Conservation (phyloP, 768 basidiomycete genomes). For the Cystofilobasidium bisporidii region DNA sequence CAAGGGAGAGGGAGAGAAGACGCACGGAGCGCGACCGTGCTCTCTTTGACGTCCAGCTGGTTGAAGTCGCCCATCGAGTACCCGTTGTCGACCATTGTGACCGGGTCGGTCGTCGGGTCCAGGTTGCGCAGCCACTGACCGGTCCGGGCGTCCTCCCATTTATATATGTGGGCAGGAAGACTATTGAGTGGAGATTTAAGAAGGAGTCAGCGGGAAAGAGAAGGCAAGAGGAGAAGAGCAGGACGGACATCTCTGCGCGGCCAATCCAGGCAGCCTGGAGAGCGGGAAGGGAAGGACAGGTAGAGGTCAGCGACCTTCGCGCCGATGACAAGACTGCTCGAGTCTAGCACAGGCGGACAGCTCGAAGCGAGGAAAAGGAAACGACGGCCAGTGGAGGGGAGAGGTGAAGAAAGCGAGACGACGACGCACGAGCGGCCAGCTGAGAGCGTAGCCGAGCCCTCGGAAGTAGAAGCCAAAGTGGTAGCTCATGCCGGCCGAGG, state of each 20-base stretch:
- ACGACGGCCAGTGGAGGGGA: not conserved
- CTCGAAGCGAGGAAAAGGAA: not conserved
- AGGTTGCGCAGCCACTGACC: slow-evolving; percentile 41
- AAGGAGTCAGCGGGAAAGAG: too few species aligned
- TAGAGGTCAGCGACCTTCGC: too few species aligned
- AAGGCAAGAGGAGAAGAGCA: not conserved
- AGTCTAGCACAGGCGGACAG: not conserved
- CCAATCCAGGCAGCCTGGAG: slow-evolving; percentile 36
- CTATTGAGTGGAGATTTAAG: not conserved
- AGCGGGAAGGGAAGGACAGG: not conserved
- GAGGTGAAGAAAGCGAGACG: not conserved
- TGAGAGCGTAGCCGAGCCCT: slow-evolving; percentile 41
- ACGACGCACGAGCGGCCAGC: slow-evolving; percentile 39
- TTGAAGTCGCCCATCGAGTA: slow-evolving; percentile 43
- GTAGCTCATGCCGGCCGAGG: slow-evolving; percentile 37
- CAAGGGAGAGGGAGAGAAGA: slow-evolving; percentile 11
- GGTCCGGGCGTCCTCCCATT: slow-evolving; percentile 41
- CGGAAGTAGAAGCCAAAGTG: slow-evolving; percentile 41
- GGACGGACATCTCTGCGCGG: slow-evolving; percentile 36
- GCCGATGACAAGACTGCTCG: too few species aligned
- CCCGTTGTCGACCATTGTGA: slow-evolving; percentile 37
- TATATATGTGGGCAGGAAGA: slow-evolving; percentile 37
- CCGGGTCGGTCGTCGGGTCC: slow-evolving; percentile 39
- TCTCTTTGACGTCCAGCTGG: slow-evolving; percentile 37
- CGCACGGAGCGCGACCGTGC: slow-evolving; percentile 41